Evolutionary conservation across 345 rosid genomes (phyloP), one percentile per base, ranked within the genome.

Genomic region (Clausena lansium): DNA sequence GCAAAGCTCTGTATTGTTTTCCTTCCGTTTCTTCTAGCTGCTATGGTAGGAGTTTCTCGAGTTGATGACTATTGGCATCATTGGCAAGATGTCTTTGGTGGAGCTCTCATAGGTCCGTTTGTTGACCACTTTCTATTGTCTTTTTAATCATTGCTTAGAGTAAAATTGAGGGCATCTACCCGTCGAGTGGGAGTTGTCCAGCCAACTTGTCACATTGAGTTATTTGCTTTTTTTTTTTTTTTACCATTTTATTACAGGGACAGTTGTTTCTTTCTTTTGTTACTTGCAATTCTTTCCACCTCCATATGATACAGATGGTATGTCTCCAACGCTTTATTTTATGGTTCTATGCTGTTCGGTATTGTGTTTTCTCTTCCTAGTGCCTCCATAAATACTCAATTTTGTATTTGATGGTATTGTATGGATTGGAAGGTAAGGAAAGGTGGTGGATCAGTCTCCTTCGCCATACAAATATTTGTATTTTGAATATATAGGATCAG

Each of bases 21-120:
- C 76, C 77, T 91, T 27, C 99, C 95, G 2, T 79, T 93, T 50
- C 93, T 95, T 69, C 79, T 86, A 73, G 98, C 98, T 61, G 91
- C 98, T 50, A 83, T 95, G 70, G 87, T 95, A 36, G 98, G 90
- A 69, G 81, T 95, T 78, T 95, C 99, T 59, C 85, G 98, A 57
- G 96, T 95, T 65, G 99, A 95, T 82, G 97, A 95, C 85, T 93
- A 95, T 79, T 92, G 96, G 99, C 99, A 95, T 87, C 97, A 95
- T 66, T 93, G 95, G 99, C 91, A 91, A 86, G 98, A 95, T 91
- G 97, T 93, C 28, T 95, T 93, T 79, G 94, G 94, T 76, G 98
- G 98, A 76, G 97, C 90, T 68, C 78, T 93, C 75, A 64, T 92
- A 79, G 99, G 98, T 92, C 62, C 55, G 77, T 74, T 63, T 66